Evolutionary conservation across 1,284 basidiomycete species (phyloP).

Genomic region (Boletellus deceptivus): DNA sequence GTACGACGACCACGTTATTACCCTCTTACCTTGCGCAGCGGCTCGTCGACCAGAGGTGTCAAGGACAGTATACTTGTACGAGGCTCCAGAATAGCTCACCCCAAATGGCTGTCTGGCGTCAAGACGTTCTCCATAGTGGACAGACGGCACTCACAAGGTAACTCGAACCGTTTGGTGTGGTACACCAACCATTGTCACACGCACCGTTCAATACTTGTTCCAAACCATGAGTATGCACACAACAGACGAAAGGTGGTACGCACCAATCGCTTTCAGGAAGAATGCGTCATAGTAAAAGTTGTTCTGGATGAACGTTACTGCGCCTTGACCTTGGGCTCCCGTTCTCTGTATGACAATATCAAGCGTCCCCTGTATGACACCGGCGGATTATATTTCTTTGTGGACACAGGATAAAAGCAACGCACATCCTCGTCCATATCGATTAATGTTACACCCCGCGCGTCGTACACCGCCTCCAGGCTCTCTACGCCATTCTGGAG

Average conservation of each 20-base stretch:
- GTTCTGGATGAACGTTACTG: constrained; percentile 87
- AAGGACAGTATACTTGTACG: constrained; percentile 96
- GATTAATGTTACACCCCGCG: constrained; percentile 76
- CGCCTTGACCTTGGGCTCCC: constrained; percentile 61
- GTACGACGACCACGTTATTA: background rate
- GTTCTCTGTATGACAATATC: constrained; percentile 90
- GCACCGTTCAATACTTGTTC: constrained; percentile 85
- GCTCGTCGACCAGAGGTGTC: constrained; percentile 89
- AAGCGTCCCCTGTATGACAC: constrained; percentile 72
- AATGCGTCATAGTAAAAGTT: constrained; percentile 99
- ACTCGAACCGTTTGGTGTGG: constrained; percentile 54
- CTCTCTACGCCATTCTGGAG: constrained; percentile 62
- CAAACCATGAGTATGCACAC: background rate
- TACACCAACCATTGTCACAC: constrained; percentile 80
- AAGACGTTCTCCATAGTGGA: background rate
- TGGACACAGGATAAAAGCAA: constrained; percentile 8
- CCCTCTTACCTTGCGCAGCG: constrained; percentile 75
- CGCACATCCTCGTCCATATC: constrained; percentile 96
- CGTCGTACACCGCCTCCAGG: constrained; percentile 74
- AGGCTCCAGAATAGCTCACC: constrained; percentile 90
- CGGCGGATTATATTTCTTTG: constrained; percentile 1
- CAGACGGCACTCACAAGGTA: constrained; percentile 64
- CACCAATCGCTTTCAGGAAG: constrained; percentile 94
- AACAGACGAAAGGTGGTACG: constrained; percentile 17
- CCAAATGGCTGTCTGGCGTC: constrained; percentile 73